Evolutionary conservation across 306 rosid species (phyloP), one percentile per base, ranked within the genome.

Genomic region (barrel medic (Medicago truncatula)): DNA sequence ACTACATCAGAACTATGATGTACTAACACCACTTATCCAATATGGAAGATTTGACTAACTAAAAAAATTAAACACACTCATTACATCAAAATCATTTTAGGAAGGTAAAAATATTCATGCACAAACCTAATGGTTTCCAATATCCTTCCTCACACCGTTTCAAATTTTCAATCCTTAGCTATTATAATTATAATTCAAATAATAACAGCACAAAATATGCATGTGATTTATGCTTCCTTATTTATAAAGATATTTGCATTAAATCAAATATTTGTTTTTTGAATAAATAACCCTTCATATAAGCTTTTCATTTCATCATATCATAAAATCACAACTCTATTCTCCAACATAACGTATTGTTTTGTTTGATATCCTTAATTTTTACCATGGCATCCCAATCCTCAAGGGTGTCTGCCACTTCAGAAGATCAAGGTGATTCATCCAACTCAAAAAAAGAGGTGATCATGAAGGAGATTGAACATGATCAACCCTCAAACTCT

Each of bases 401-500:
- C 65, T 87, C 93, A 0, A 67, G 84, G 69, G 75, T 85, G 80
- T 85, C 94, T 2, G 82, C 77, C 14, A 69, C 88, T 11, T 80
- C 86, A 0, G 81, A 72, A 23, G 39, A 44, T 17, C 84, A 72
- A 23, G 40, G 44, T 13, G 65, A 74, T 53, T 14, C 41, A 2
- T n/a, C 60, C 41, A 5, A 47, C 8, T 16, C 25, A 4, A 16
- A 36, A 83, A 41, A 16, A 16, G 49, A 8, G 14, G 52, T 10
- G 16, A 11, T 17, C 3, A 65, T 18, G 67, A 8, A 61, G 36
- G 71, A 41, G 71, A 13, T 40, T 7, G 34, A 85, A 49, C 34
- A 49, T 31, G 69, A 59, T 46, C 61, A 62, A 4, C 20, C 70
- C 14, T 49, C 84, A 4, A 74, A 52, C 20, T 49, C 82, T 2